Evolutionary conservation across 495 filamentous ascomycete genomes (phyloP).

Genomic region (Tuber umbilicatum): DNA sequence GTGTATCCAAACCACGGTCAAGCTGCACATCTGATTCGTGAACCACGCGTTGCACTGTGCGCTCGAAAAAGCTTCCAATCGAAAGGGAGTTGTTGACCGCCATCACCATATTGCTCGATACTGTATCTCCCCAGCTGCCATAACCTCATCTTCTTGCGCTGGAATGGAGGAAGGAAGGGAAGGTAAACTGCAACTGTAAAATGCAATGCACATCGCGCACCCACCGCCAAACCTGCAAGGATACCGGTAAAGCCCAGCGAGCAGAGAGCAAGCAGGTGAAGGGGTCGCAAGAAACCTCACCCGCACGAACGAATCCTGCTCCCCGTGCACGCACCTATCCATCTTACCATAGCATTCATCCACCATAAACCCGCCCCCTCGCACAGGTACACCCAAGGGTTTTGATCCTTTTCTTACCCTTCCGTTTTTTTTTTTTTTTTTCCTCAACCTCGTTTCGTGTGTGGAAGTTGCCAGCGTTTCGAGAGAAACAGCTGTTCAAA

Average conservation of each 20-base stretch:
- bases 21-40: background rate
- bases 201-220: slow-evolving; percentile 5
- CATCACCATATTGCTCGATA: background rate
- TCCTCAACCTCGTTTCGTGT: background rate
- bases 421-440: background rate
- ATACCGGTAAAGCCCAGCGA: background rate
- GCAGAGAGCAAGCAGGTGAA: background rate
- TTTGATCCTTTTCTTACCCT: background rate
- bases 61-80: background rate
- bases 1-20: background rate
- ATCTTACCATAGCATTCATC: background rate
- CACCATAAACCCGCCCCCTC: background rate
- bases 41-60: background rate
- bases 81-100: background rate
- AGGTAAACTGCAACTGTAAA: slow-evolving; percentile 2
- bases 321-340: slow-evolving; percentile 1
- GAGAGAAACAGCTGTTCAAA: slow-evolving; percentile 3
- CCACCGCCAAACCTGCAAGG: background rate
- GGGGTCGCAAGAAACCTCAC: background rate
- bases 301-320: background rate
- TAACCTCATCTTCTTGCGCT: slow-evolving; percentile 1
- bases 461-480: background rate
- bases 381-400: background rate
- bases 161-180: background rate
- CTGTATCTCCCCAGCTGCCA: background rate